Evolutionary conservation across 768 basidiomycete species (phyloP), one percentile per base, ranked within the genome.

Genomic region (Hortiboletus flavorubellus): DNA sequence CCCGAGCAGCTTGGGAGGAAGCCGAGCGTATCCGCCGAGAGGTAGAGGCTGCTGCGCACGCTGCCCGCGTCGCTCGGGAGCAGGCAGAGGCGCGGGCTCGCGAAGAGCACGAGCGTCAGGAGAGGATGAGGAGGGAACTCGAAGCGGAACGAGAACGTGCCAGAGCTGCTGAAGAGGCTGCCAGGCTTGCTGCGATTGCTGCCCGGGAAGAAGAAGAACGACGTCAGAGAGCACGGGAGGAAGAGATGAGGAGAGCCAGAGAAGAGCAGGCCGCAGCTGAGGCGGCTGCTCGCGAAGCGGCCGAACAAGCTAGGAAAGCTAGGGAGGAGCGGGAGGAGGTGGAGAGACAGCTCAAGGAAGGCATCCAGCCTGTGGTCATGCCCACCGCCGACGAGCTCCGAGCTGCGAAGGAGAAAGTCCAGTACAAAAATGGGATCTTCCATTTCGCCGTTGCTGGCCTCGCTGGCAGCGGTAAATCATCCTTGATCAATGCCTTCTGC

Each of bases 401-500:
- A 18, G 67, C 53, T 8, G 60, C 64, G 15, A 71, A 68, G 46
- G 38, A 51, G 16, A 67, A 59, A 38, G 39, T 69, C 14, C 63
- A 58, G 39, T 71, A 71, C 55, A 59, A 56, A 46, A 66, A 74
- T 16, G 64, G 67, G 0, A 15, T 62, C 18, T 68, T 71, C 54
- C 70, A 71, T 40, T 63, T 67, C 23, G 69, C 69, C 8, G 46
- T 72, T 2, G 67, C 67, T n/a, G 70, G 71, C 0, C 49, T 65
- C 21, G 65, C 67, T 5, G 70, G 71, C 29, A 66, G 64, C 8
- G 71, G 70, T 3, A 71, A 71, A 51, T 71, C 70, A 1, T 64
- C 70, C 26, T 51, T 70, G 42, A 60, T 71, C 56, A 72, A 71
- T 26, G 66, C 71, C 8, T 59, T 75, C 46, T 71, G 74, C 30